Percentiles rank a stretch among this genome's conserved stretches.
Evolutionary conservation across 495 filamentous ascomycete genomes (phyloP).

Genomic region (Talaromyces thailandensis): DNA sequence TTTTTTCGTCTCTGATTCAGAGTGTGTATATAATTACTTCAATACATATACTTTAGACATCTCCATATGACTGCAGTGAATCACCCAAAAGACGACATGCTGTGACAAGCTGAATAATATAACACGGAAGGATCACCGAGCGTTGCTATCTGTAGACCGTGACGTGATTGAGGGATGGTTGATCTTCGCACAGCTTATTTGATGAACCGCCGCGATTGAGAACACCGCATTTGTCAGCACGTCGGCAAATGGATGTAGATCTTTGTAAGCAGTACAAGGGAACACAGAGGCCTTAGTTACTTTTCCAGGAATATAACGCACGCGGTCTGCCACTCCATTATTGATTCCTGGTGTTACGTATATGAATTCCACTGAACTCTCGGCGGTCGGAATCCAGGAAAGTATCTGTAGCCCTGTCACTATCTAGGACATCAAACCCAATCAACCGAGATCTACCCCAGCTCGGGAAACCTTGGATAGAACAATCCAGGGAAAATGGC

Average conservation of each 20-base stretch:
- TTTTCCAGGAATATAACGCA: no score
- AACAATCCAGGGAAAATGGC: not conserved
- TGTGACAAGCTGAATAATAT: not conserved
- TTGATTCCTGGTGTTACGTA: no score
- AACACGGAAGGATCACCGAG: not conserved
- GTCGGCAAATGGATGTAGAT: not conserved
- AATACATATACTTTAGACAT: not conserved
- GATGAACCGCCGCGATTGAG: no score
- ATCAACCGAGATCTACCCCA: no score
- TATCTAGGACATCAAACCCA: no score
- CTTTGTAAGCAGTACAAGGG: no score
- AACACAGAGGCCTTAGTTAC: no score
- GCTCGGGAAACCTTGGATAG: no score
- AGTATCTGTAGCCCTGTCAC: no score
- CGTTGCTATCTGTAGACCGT: not conserved
- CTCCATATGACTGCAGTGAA: not conserved
- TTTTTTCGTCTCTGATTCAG: not conserved
- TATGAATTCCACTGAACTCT: no score
- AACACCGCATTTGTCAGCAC: not conserved
- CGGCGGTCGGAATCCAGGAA: no score
- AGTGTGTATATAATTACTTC: not conserved
- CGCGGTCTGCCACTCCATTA: no score
- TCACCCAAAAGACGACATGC: not conserved
- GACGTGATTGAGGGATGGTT: not conserved
- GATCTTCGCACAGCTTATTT: not conserved